Base-by-base conservation (phyloP, 805 yeast genomes). In the Debaryomyces maramus region DNA sequence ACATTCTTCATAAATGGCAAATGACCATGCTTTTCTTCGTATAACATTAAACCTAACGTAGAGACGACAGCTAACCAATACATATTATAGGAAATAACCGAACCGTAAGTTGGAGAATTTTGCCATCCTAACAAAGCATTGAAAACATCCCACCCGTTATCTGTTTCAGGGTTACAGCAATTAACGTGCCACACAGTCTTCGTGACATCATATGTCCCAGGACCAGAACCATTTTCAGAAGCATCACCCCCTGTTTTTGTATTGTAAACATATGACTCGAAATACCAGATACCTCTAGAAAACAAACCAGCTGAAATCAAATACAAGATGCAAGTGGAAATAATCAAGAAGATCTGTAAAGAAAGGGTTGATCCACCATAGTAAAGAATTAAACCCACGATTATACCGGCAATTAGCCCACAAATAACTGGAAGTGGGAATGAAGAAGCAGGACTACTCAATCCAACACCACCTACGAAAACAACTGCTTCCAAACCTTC, bases 401-500 rank as follows among this genome's bases (percentile, higher is more conserved):
- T 48, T 29, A 73, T 52, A 60, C 97, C 97, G 29, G 88, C 85
- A 44, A 83, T 57, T 41, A 90, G 69, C 54, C 97, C 97, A 52
- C 82, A 70, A 46, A 90, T 69, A 34, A 90, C 96, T n/a, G 97
- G 93, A 45, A 89, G 67, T 41, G 97, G 97, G 76, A 87, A 88
- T 5, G 95, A 79, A 15, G 57, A 40, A 31, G 61, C 61, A n/a
- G 60, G 58, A 6, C 47, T 40, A 31, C 46, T 57, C 45, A 88
- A 73, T 61, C 96, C 95, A 34, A 93, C 96, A 70, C 97, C 97
- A 39, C 97, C 97, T 41, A 90, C 93, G 56, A 90, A 90, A 32
- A 90, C 95, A 44, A 90, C 90, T 31, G 96, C 96, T 75, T 90
- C 97, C 50, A 89, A 72, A 65, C 97, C 97, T 74, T 89, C 97